Percentiles rank a stretch among this genome's conserved stretches.
These are phyloP conservation scores for Parmelia sp. DNA, from an alignment of 495 filamentous ascomycete species.

Conservation along the genomic window DNA sequence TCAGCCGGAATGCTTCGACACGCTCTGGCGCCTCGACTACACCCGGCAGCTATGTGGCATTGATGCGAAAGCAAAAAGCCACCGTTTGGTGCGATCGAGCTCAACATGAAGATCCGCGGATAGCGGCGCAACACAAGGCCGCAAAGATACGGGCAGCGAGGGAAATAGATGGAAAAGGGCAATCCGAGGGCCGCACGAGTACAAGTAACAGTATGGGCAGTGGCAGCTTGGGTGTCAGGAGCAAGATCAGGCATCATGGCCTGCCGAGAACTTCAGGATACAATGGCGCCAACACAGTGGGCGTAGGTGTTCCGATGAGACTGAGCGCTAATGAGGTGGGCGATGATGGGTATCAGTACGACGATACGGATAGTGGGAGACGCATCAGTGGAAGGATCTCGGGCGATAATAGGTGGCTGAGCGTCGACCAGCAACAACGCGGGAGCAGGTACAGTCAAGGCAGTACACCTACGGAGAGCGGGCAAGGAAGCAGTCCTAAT, in stretches of 20 bases:
- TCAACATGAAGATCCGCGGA: constrained; percentile 82
- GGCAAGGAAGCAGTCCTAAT: constrained; percentile 51
- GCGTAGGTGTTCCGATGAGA: constrained; percentile 78
- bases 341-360: constrained; percentile 70
- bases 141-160: constrained; percentile 78
- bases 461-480: constrained; percentile 50
- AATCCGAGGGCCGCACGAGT: constrained; percentile 41
- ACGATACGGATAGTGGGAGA: constrained; percentile 54
- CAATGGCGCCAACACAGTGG: constrained; percentile 63
- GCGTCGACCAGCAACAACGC: constrained; percentile 45
- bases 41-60: constrained; percentile 77
- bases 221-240: constrained; percentile 47
- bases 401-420: constrained; percentile 57
- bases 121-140: constrained; percentile 68
- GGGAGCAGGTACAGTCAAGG: constrained; percentile 59
- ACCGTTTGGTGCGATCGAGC: constrained; percentile 98
- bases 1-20: constrained; percentile 68
- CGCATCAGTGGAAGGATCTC: constrained; percentile 68
- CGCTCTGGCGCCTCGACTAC: constrained; percentile 54
- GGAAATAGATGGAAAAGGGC: constrained; percentile 61
- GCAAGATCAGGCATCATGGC: constrained; percentile 78
- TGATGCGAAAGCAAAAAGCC: constrained; percentile 92
- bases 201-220: constrained; percentile 52
- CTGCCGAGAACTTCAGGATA: constrained; percentile 65
- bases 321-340: constrained; percentile 92